Percentiles rank a stretch among this genome's conserved stretches.
These are phyloP conservation scores for Zhuliangozyma blackwelliae DNA, from an alignment of 1,139 yeast species.

Conservation along the genomic window DNA sequence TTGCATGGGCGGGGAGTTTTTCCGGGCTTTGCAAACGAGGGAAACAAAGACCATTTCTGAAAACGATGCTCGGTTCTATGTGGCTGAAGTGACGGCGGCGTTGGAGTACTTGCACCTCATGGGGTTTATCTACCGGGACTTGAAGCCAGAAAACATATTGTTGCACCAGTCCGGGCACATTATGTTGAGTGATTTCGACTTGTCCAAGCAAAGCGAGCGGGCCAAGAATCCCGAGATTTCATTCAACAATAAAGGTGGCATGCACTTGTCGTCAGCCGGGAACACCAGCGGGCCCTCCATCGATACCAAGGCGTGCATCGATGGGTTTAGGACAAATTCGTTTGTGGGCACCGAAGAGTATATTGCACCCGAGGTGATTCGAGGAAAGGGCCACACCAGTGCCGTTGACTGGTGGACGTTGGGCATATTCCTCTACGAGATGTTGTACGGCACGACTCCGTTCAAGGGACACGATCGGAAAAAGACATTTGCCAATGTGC, in stretches of 20 bases:
- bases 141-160: slow-evolving; percentile 91
- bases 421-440: slow-evolving; percentile 86
- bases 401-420: slow-evolving; percentile 99
- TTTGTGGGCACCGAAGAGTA: slow-evolving; percentile 98
- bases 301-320: slow-evolving; percentile 92
- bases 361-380: slow-evolving; percentile 95
- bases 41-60: slow-evolving; percentile 83
- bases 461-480: slow-evolving; percentile 88
- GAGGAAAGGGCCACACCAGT: slow-evolving; percentile 95
- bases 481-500: slow-evolving; percentile 80
- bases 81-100: slow-evolving; percentile 97
- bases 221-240: slow-evolving; percentile 53
- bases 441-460: slow-evolving; percentile 94
- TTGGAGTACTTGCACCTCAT: slow-evolving; percentile 89
- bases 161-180: slow-evolving; percentile 96
- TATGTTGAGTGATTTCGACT: slow-evolving; percentile 94
- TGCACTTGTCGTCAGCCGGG: slow-evolving; percentile 16
- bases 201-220: slow-evolving; percentile 82
- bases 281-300: slow-evolving; percentile 36
- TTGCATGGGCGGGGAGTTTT: slow-evolving; percentile 99
- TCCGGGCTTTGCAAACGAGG: slow-evolving; percentile 91
- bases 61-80: slow-evolving; percentile 87
- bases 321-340: slow-evolving; percentile 92
- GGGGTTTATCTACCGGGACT: slow-evolving; percentile 94
- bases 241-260: slow-evolving; percentile 19